Evolutionary conservation across 345 rosid species (phyloP), one percentile per base, ranked within the genome.

Genomic region (Turnera subulata): DNA sequence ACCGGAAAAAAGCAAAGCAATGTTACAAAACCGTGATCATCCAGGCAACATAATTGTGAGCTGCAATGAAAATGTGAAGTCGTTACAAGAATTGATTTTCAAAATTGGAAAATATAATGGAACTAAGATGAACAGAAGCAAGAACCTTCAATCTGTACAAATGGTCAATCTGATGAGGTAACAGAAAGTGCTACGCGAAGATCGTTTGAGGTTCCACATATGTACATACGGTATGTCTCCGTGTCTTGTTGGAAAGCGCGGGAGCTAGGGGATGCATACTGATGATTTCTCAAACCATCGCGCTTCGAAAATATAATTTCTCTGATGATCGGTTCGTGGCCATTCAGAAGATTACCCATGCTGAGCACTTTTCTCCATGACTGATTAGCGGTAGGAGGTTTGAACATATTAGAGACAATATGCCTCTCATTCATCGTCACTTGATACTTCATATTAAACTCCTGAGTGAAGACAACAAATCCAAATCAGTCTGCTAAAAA

Each of bases 351-450:
- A 73, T 93, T 93, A 16, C 99, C 99, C 96, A 89, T 89, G 71
- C 99, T 93, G 53, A 89, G 58, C 60, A 89, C 97, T 78, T 87
- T 93, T 64, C 99, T 82, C 99, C 99, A 93, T 6, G 97, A 82
- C 64, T 93, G 97, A 67, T 87, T 87, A 11, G 89, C 86, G 0
- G 78, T 79, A 10, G 99, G 99, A 0, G 64, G 86, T n/a, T 68
- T 18, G 50, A 93, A 93, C 83, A 93, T 70, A 55, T 80, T 79
- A 11, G 97, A 87, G 25, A 89, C 73, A 0, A 67, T 68, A 19
- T 58, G 73, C 58, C 96, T 82, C 75, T 89, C 97, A 0, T 69
- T 64, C 65, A 71, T 61, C 56, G 65, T 71, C 59, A 84, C 75
- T 58, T 67, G 82, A 22, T 76, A 78, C 79, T 80, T 81, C 69